These are phyloP conservation scores for Cicer arietinum DNA, from an alignment of 306 rosid genomes.

Conservation along the genomic window DNA sequence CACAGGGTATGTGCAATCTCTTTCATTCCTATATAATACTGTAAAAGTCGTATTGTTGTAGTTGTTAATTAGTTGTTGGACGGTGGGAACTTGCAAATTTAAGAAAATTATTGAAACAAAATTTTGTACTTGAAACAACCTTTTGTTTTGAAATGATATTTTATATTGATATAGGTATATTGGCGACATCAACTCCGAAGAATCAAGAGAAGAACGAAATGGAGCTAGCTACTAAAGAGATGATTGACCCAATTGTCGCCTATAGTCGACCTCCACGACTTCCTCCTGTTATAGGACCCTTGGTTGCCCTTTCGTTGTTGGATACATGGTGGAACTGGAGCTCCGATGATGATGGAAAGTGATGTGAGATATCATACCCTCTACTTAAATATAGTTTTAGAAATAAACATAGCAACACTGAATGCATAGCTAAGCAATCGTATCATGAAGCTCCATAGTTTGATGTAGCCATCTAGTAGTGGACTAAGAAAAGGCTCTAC, in stretches of 20 bases:
- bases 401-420: conserved; percentile 42
- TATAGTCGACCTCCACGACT: conserved; percentile 71
- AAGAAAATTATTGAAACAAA: background rate
- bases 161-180: conserved; percentile 49
- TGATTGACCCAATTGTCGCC: conserved; percentile 57
- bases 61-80: conserved; percentile 12
- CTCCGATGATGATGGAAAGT: conserved; percentile 54
- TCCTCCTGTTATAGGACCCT: conserved; percentile 72
- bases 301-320: conserved; percentile 59
- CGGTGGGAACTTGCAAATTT: conserved; percentile 11
- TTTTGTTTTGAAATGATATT: conserved; percentile 6
- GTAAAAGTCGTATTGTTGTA: background rate
- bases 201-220: conserved; percentile 54
- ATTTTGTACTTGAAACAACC: conserved; percentile 23
- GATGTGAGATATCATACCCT: conserved; percentile 33
- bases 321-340: conserved; percentile 53
- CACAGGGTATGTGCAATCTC: conserved; percentile 54
- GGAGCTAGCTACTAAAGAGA: conserved; percentile 52
- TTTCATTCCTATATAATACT: conserved; percentile 12
- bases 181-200: conserved; percentile 51
- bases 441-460: conserved; percentile 46
- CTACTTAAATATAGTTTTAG: conserved; percentile 54
- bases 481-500: conserved; percentile 52
- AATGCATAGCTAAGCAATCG: conserved; percentile 41
- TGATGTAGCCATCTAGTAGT: conserved; percentile 56